Evolutionary conservation across 148 eudicot genomes (phyloP).

Genomic region (Vaccinium myrtillus): DNA sequence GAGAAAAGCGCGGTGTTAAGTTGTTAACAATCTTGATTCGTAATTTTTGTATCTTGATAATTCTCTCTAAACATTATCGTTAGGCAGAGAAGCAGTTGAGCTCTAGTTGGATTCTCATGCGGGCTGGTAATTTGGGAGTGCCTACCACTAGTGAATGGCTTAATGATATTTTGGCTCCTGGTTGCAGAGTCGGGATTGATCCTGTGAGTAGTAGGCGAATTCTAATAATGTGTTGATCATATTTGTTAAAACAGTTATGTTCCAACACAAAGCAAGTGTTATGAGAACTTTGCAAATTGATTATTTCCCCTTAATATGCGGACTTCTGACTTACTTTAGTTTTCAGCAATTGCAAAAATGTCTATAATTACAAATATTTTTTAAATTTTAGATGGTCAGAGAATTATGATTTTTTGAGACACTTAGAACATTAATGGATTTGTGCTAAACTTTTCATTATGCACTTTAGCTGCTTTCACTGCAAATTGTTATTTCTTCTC

Average conservation of each 20-base stretch:
- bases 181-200: constrained; percentile 93
- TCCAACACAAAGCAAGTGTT: background rate
- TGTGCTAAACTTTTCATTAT: background rate
- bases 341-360: background rate
- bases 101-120: constrained; percentile 92
- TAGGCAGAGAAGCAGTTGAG: constrained; percentile 94
- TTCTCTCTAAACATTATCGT: constrained; percentile 9
- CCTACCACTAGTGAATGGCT: constrained; percentile 95
- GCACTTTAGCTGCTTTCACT: constrained; percentile 1
- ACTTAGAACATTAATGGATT: background rate
- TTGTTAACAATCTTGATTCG: background rate
- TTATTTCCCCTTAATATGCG: background rate
- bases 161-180: constrained; percentile 75
- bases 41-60: background rate
- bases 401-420: background rate
- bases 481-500: background rate
- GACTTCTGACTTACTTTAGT: background rate
- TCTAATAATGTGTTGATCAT: constrained; percentile 4
- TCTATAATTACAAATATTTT: background rate
- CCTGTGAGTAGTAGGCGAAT: constrained; percentile 70
- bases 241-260: background rate
- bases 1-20: background rate
- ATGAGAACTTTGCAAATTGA: background rate
- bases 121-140: constrained; percentile 90
- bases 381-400: background rate